Evolutionary conservation across 768 basidiomycete genomes (phyloP), one percentile per base, ranked within the genome.

Genomic region (Filobasidium floriforme): DNA sequence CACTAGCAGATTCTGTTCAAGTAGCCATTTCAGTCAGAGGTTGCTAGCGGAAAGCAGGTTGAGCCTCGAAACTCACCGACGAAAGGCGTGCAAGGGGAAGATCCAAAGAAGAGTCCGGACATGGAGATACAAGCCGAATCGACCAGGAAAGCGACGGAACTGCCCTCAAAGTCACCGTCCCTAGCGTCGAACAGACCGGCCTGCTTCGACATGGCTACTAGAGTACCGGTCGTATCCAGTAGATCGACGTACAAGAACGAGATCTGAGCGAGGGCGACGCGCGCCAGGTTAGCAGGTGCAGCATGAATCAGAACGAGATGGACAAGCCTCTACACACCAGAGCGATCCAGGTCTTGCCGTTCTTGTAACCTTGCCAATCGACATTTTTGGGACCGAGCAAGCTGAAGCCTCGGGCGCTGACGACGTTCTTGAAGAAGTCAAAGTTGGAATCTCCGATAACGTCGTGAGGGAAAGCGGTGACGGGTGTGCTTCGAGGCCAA

Each of bases 221-320:
- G 81, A 10, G 90, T 91, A 73, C 90, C 87, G 63, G 81, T 82
- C 32, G 80, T 82, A 65, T 82, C 80, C 77, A 64, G 83, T 69
- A 90, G 88, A 78, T 89, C 89, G 71, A 92, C 90, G 75, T 91
- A 92, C 63, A 92, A 84, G 85, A 92, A 90, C 15, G 90, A 92
- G 75, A 90, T 80, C 29, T 73, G 62, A 37, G 40, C 52, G 32
- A 49, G 29, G 32, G 32, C 32, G 9, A 37, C 9, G 32, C 32
- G 9, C 32, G 9, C 32, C 32, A 3, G 3, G 32, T 51, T 26
- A 37, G 32, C 32, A 37, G 32, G 32, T 37, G 32, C 3, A 37
- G 9, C 32, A 37, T 9, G 32, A n/a, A 37, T 37, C 32, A 3
- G 32, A 37, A 9, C 3, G 9, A 37, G 32, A 9, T 37, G 32